Conservation (phyloP, 352 stramenopile genomes). For the Pythium sp. region DNA sequence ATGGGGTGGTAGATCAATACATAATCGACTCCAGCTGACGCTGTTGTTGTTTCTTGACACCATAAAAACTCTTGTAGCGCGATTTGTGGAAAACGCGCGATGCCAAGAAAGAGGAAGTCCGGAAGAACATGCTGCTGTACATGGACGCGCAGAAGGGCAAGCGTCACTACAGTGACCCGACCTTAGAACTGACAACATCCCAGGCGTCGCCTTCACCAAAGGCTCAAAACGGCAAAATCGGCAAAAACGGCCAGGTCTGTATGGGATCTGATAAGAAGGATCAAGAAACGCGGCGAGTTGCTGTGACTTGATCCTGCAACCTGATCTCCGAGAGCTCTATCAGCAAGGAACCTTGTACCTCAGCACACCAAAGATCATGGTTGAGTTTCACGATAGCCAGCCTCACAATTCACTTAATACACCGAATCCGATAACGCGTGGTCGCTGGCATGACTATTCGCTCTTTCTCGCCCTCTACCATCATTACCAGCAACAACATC, state of each 20-base stretch:
- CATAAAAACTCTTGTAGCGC: constrained; percentile 13
- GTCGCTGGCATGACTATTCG: not conserved
- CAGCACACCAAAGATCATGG: no score
- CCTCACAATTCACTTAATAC: constrained; percentile 6
- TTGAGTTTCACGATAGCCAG: not conserved
- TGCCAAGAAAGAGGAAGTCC: constrained; percentile 64
- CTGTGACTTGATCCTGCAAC: not conserved
- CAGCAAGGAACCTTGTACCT: not conserved
- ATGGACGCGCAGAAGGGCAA: constrained; percentile 66
- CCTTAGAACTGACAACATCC: not conserved
- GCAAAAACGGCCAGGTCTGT: not conserved
- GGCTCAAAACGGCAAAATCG: not conserved
- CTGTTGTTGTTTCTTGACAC: not conserved
- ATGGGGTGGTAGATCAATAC: not conserved
- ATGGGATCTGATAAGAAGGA: not conserved
- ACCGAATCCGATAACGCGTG: constrained; percentile 16
- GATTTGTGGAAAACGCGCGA: constrained; percentile 63
- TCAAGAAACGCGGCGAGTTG: not conserved
- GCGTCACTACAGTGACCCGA: constrained; percentile 34
- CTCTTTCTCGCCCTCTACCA: not conserved
- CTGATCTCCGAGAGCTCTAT: not conserved
- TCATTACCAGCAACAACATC: not conserved
- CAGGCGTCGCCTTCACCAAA: not conserved
- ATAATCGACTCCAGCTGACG: not conserved
- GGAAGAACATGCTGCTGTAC: constrained; percentile 75